phyloP scores from a whole-genome alignment of 805 yeast species.

The Metschnikowia similis region DNA sequence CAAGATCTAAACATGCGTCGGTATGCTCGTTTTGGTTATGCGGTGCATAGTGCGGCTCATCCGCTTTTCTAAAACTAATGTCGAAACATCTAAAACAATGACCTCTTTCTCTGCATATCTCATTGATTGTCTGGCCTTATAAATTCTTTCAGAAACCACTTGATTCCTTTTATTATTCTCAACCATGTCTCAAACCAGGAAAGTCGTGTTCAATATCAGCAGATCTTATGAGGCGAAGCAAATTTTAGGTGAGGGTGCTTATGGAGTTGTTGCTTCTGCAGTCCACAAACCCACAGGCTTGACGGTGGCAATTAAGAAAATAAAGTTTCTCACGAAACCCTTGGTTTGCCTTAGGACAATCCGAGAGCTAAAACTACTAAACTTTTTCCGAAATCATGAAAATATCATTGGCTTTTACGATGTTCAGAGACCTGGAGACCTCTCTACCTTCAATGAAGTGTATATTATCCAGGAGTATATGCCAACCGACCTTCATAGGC shows the following conservation, averaged over 20 bases:
- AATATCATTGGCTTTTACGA: slow-evolving; percentile 66
- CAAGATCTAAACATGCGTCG: not conserved
- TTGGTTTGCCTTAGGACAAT: slow-evolving; percentile 66
- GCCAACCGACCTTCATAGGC: slow-evolving; percentile 69
- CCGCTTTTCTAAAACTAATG: not conserved
- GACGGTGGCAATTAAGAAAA: slow-evolving; percentile 73
- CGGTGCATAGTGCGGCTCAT: not conserved
- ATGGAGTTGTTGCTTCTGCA: slow-evolving; percentile 74
- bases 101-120: not conserved
- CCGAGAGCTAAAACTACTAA: slow-evolving; percentile 63
- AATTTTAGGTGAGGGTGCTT: slow-evolving; percentile 76
- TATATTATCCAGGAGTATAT: slow-evolving; percentile 72
- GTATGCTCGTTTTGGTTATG: not conserved
- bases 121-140: not conserved
- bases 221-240: slow-evolving; percentile 56
- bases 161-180: not conserved
- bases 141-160: not conserved
- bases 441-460: slow-evolving; percentile 63
- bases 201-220: slow-evolving; percentile 54
- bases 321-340: slow-evolving; percentile 64
- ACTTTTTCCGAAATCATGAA: slow-evolving; percentile 63
- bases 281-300: slow-evolving; percentile 55
- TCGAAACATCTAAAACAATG: not conserved
- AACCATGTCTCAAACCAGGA: slow-evolving; percentile 4
- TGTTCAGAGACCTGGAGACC: slow-evolving; percentile 58